Conservation (phyloP, 257 asterid genomes). For the Mentha longifolia region DNA sequence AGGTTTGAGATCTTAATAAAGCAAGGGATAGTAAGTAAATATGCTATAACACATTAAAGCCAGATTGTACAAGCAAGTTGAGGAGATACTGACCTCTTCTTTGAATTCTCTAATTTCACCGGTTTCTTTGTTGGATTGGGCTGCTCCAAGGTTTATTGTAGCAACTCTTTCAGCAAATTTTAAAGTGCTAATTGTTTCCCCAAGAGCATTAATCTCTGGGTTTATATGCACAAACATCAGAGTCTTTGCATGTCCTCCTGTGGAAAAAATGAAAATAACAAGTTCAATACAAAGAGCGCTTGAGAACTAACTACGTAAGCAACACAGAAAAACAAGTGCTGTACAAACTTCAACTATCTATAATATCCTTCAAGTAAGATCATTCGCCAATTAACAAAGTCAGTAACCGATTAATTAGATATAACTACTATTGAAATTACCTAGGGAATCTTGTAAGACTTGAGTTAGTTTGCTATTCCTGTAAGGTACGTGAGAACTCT, state of each 20-base stretch:
- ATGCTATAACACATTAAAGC: slow-evolving; percentile 18
- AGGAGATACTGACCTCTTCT: slow-evolving; percentile 67
- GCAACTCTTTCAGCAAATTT: slow-evolving; percentile 94
- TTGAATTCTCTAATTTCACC: slow-evolving; percentile 73
- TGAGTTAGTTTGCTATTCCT: slow-evolving; percentile 95
- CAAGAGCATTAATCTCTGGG: slow-evolving; percentile 76
- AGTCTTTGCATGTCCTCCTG: slow-evolving; percentile 49
- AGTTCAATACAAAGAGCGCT: slow-evolving; percentile 3
- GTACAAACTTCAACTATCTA: neutral
- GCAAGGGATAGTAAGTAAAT: slow-evolving; percentile 28
- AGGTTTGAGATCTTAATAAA: slow-evolving; percentile 74
- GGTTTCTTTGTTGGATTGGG: slow-evolving; percentile 82
- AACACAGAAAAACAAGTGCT: neutral
- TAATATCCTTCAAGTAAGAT: neutral
- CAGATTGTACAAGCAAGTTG: slow-evolving; percentile 27
- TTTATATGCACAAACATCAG: slow-evolving; percentile 92
- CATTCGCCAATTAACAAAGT: neutral
- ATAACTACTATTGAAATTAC: slow-evolving; percentile 33
- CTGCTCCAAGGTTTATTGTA: slow-evolving; percentile 86
- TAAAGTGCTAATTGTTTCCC: slow-evolving; percentile 86
- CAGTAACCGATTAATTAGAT: neutral
- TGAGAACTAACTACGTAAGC: neutral
- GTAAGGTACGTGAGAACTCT: slow-evolving; percentile 82
- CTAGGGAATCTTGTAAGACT: slow-evolving; percentile 91
- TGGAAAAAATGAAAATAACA: slow-evolving; percentile 29